These are phyloP conservation scores for Pisolithus microcarpus DNA, from an alignment of 768 basidiomycete species.

Conservation along the genomic window DNA sequence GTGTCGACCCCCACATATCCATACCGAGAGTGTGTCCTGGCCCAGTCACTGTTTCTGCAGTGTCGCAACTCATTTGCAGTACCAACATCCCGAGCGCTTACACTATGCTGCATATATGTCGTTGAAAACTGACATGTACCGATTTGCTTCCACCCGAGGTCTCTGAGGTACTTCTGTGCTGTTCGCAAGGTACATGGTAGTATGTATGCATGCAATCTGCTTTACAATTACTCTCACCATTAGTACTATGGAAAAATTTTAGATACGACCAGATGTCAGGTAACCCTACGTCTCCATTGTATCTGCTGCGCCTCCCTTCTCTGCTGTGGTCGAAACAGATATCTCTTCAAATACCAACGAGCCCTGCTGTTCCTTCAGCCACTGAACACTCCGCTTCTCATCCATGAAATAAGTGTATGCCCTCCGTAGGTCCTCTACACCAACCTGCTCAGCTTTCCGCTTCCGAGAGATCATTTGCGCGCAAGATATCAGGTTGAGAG, in stretches of 20 bases:
- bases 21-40: too few relatives aligned
- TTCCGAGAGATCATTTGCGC: conserved; percentile 80
- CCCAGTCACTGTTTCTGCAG: too few relatives aligned
- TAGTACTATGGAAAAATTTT: too few relatives aligned
- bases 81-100: background rate
- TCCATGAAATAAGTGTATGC: conserved; percentile 91
- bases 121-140: too few relatives aligned
- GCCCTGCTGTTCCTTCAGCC: conserved; percentile 81
- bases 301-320: conserved; percentile 26
- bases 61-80: background rate
- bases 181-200: too few relatives aligned
- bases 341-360: conserved; percentile 70
- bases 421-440: conserved; percentile 75
- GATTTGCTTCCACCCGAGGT: too few relatives aligned
- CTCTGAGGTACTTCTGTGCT: too few relatives aligned
- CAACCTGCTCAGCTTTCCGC: conserved; percentile 74
- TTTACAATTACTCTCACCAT: too few relatives aligned
- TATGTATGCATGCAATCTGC: too few relatives aligned
- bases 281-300: conserved; percentile 29
- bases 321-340: conserved; percentile 23
- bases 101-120: too few relatives aligned
- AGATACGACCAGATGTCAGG: too few relatives aligned
- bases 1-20: too few relatives aligned
- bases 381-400: conserved; percentile 86
- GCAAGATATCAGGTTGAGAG: conserved; percentile 91